Conservation (phyloP, 108 stramenopile genomes). For the Cyclostephanos tholiformis region DNA sequence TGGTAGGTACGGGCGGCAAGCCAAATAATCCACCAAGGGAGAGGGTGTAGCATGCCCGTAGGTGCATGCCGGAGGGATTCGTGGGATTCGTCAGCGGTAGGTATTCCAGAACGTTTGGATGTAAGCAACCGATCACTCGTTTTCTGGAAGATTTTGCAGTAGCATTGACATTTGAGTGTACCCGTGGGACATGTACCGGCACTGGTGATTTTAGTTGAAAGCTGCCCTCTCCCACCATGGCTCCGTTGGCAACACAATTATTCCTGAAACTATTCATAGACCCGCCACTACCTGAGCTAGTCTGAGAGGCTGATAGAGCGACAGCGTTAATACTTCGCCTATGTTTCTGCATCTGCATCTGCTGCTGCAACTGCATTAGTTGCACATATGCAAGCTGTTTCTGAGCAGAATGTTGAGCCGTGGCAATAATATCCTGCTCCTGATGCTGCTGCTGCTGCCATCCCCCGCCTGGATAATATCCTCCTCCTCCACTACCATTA, state of each 20-base stretch:
- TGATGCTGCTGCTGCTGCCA: neutral
- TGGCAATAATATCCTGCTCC: constrained; percentile 26
- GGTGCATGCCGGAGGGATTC: constrained; percentile 64
- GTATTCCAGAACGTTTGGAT: constrained; percentile 34
- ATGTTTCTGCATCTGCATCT: constrained; percentile 39
- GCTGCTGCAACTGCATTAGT: constrained; percentile 27
- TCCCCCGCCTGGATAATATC: neutral
- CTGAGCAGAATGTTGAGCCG: constrained; percentile 22
- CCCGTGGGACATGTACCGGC: neutral
- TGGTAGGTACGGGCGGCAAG: constrained; percentile 76
- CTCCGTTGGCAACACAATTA: neutral
- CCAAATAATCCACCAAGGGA: constrained; percentile 71
- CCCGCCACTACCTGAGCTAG: neutral
- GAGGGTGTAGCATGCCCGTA: constrained; percentile 72
- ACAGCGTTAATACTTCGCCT: neutral
- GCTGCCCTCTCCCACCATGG: neutral
- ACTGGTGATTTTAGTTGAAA: neutral
- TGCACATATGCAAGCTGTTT: constrained; percentile 45
- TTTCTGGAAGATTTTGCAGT: neutral
- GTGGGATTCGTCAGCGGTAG: constrained; percentile 63
- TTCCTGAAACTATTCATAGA: neutral
- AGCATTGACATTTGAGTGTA: neutral
- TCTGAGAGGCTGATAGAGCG: too few relatives aligned
- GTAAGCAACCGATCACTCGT: constrained; percentile 10
- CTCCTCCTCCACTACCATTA: constrained; percentile 1